A percentile compares a stretch with the other conserved stretches of the same genome.
These are phyloP conservation scores for Plasmodium falciparum DNA, from an alignment of 169 alveolate genomes.

Conservation along the genomic window DNA sequence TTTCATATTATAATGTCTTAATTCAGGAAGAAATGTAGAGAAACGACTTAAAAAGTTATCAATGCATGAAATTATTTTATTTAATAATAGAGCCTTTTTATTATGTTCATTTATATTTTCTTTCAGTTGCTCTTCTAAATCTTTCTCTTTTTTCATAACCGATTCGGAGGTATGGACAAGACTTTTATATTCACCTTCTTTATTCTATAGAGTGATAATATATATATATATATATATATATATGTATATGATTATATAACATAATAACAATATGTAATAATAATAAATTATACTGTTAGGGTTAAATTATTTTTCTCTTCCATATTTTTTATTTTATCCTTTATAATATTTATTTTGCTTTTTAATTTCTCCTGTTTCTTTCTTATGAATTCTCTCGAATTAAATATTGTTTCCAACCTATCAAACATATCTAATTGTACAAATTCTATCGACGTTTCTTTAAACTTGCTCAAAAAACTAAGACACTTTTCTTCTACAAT, in stretches of 20 bases:
- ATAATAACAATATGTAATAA: not conserved
- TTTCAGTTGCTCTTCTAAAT: conserved; percentile 40
- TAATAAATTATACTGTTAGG: conserved; percentile 32
- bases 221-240: not conserved
- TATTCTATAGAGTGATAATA: conserved; percentile 21
- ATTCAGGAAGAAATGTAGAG: conserved; percentile 61
- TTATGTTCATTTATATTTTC: conserved; percentile 72
- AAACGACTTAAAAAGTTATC: conserved; percentile 67
- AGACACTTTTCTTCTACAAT: conserved; percentile 51
- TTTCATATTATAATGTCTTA: conserved; percentile 67
- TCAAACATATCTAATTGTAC: conserved; percentile 71
- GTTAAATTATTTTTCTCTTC: conserved; percentile 51
- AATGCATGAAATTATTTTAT: conserved; percentile 63
- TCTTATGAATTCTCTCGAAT: conserved; percentile 61
- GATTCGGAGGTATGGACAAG: conserved; percentile 43
- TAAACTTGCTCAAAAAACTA: conserved; percentile 55
- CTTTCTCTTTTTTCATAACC: conserved; percentile 42
- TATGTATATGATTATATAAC: not conserved
- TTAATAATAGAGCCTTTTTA: conserved; percentile 33
- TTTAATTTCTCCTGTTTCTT: conserved; percentile 53
- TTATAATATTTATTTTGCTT: conserved; percentile 50
- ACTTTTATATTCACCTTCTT: conserved; percentile 42
- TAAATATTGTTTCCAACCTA: conserved; percentile 73
- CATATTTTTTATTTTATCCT: conserved; percentile 52
- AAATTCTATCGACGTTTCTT: conserved; percentile 55